Base-by-base conservation (phyloP, 140 eudicot species). In the Anethum foeniculum region DNA sequence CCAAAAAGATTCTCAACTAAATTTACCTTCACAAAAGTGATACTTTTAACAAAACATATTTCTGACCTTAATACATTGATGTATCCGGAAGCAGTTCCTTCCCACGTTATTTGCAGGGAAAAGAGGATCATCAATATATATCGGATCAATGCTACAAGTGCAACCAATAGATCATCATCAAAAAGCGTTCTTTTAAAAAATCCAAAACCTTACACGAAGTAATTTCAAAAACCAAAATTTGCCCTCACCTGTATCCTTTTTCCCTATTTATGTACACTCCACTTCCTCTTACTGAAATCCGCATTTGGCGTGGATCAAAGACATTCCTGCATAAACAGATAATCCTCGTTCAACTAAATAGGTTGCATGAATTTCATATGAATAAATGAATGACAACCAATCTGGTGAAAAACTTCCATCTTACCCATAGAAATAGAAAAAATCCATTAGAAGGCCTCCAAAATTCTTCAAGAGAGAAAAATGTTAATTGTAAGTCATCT, bases 291-390 rank as follows among this genome's bases (percentile, higher is more conserved):
- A 94, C 92, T 18, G 97, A 92, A n/a, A 94, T 84, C 69, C 98
- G 89, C 96, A 94, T 94, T 79, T 86, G 97, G 3, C 98, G 94
- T 46, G 98, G 97, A 84, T 94, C 98, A 88, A 94, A 94, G 41
- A 94, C 98, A 84, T 92, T 94, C 86, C 93, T 89, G 85, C 49
- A 77, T 79, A 10, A 68, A 78, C n/a, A 43, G n/a, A 51, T n/a
- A 43, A n/a, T 38, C 51, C 9, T 64, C 19, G 21, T 76, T n/a
- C 2, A 25, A 48, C 30, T 64, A 36, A 9, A 49, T 8, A 43
- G 56, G 23, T 21, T 27, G 56, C 27, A 39, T 23, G 54, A 54
- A 56, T n/a, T 47, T 77, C 15, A n/a, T 34, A 30, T 3, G 21
- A 21, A 79, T 43, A 14, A 15, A n/a, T 14, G 64, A 28, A 28